Percentiles rank a stretch among this genome's conserved stretches.
These are phyloP conservation scores for Nemania sp. DNA, from an alignment of 2,329 filamentous ascomycete species.

Conservation along the genomic window DNA sequence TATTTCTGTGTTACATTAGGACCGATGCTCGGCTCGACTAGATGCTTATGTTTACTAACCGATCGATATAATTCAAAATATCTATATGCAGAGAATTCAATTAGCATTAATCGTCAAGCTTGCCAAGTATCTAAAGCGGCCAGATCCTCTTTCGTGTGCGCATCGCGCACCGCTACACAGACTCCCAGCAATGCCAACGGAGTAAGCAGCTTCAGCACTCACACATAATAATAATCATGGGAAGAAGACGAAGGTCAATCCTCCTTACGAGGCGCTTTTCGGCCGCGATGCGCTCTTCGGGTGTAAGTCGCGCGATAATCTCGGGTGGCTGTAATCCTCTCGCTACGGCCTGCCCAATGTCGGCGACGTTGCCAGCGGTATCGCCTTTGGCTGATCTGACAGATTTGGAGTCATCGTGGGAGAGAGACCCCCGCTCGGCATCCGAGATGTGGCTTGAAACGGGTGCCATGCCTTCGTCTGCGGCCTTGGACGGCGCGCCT, in stretches of 20 bases:
- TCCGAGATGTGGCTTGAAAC: conserved; percentile 18
- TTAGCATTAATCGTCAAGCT: conserved; percentile 10
- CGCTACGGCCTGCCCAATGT: conserved; percentile 30
- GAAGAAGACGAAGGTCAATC: conserved; percentile 67
- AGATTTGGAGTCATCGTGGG: conserved; percentile 21
- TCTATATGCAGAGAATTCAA: conserved; percentile 15
- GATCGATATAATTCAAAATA: conserved; percentile 37
- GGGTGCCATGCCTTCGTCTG: conserved; percentile 8
- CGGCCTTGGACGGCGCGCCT: conserved; percentile 12
- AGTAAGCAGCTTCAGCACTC: conserved; percentile 11
- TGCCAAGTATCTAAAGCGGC: background rate
- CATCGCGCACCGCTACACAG: no score
- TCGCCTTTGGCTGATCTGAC: conserved; percentile 22
- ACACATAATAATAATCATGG: conserved; percentile 69
- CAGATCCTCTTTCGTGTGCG: background rate
- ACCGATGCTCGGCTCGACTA: background rate
- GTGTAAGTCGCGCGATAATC: conserved; percentile 49
- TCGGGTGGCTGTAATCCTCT: conserved; percentile 38
- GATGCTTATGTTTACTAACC: conserved; percentile 21
- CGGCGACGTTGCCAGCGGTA: conserved; percentile 22
- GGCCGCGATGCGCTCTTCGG: conserved; percentile 52
- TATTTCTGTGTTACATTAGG: conserved; percentile 47
- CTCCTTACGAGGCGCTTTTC: conserved; percentile 64
- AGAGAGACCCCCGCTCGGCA: conserved; percentile 19
- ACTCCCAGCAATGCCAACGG: background rate